phyloP scores from a whole-genome alignment of 2,329 filamentous ascomycete genomes.

The Sclerotinia subarctica region DNA sequence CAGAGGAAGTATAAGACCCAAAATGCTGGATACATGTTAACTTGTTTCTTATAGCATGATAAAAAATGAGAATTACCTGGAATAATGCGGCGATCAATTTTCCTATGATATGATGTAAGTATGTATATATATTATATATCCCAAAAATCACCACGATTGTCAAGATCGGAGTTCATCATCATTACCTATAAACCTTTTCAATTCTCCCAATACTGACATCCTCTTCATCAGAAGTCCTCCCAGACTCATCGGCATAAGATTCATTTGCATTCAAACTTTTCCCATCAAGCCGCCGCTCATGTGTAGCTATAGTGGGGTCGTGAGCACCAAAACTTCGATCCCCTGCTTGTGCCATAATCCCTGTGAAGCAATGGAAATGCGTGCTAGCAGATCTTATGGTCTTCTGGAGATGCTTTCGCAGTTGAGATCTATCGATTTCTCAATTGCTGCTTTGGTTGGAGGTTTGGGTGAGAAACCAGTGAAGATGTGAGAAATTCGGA shows the following conservation, averaged over 20 bases:
- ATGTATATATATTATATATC: not conserved
- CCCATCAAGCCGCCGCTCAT: constrained; percentile 4
- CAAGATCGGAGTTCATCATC: constrained; percentile 6
- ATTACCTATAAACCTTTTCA: constrained; percentile 41
- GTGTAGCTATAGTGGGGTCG: constrained; percentile 15
- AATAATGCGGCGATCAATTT: constrained; percentile 57
- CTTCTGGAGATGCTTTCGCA: not conserved
- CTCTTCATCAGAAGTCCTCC: constrained; percentile 25
- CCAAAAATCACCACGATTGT: not conserved
- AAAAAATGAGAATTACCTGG: constrained; percentile 40
- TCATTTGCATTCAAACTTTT: constrained; percentile 17
- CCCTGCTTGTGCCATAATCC: constrained; percentile 32
- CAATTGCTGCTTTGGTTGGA: constrained; percentile 6
- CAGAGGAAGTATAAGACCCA: constrained; percentile 91
- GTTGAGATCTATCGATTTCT: not conserved
- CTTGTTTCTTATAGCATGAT: not conserved
- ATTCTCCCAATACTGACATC: constrained; percentile 35
- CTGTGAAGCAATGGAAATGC: constrained; percentile 37
- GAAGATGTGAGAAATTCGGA: not conserved
- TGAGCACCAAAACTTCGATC: constrained; percentile 24
- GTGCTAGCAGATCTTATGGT: constrained; percentile 31
- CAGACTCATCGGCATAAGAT: constrained; percentile 17
- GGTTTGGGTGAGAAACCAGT: not conserved
- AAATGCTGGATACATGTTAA: constrained; percentile 55
- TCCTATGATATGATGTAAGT: constrained; percentile 35